These are phyloP conservation scores for Diversispora epigaea DNA, from an alignment of 192 early-diverging fungal species.

Conservation along the genomic window DNA sequence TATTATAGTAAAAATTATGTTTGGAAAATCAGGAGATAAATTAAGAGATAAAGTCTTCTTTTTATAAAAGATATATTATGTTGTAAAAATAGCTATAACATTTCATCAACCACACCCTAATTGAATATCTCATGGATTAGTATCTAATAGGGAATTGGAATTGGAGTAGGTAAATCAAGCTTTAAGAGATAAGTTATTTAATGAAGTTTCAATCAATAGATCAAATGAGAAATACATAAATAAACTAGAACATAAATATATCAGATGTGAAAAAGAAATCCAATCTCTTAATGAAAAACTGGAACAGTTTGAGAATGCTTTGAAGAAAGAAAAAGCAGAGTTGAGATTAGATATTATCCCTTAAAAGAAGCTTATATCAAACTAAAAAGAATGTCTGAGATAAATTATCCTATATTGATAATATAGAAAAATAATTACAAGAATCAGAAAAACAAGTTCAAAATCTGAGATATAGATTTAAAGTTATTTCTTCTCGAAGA, in stretches of 20 bases:
- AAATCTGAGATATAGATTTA: conserved; percentile 16
- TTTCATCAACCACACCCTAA: conserved; percentile 18
- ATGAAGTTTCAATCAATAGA: conserved; percentile 21
- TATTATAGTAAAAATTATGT: background rate
- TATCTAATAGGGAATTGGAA: conserved; percentile 1
- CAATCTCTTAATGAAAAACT: conserved; percentile 4
- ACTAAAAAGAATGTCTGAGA: conserved; percentile 11
- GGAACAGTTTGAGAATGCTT: conserved; percentile 10
- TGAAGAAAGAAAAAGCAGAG: conserved; percentile 14
- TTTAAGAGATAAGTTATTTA: conserved; percentile 21
- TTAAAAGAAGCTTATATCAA: conserved; percentile 1
- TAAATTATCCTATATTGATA: conserved; percentile 13
- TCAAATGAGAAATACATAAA: no score
- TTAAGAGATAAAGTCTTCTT: no score
- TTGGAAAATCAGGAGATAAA: background rate
- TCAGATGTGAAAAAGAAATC: background rate
- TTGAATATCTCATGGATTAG: conserved; percentile 10
- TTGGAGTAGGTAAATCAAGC: conserved; percentile 18
- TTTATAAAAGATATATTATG: no score
- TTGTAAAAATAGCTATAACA: conserved; percentile 16
- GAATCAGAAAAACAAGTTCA: conserved; percentile 8
- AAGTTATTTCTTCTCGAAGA: conserved; percentile 14
- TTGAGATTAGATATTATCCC: conserved; percentile 9
- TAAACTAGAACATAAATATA: conserved; percentile 8
- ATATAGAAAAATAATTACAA: conserved; percentile 26